Conservation (phyloP, 2,329 filamentous ascomycete genomes). For the Colletotrichum chlorophyti region DNA sequence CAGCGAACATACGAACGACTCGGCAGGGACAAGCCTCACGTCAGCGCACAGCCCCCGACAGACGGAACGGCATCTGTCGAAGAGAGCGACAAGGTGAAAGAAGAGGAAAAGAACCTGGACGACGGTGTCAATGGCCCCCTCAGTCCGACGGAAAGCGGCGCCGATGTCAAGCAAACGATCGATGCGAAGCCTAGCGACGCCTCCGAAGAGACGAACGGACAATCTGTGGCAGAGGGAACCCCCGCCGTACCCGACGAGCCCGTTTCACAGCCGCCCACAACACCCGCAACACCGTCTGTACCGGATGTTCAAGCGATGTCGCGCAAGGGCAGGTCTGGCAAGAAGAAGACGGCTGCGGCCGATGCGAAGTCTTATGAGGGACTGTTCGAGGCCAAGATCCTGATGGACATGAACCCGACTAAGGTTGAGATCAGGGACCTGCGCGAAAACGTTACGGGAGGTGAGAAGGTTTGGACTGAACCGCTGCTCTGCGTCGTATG, state of each 20-base stretch:
- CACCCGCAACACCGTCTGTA: conserved; percentile 18
- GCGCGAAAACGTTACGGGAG: conserved; percentile 52
- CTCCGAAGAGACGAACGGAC: conserved; percentile 45
- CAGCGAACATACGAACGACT: conserved; percentile 56
- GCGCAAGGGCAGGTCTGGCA: conserved; percentile 33
- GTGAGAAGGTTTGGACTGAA: conserved; percentile 61
- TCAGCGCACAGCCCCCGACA: conserved; percentile 37
- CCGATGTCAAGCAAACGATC: conserved; percentile 58
- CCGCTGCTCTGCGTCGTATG: conserved; percentile 59
- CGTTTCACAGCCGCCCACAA: conserved; percentile 31
- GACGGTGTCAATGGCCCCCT: conserved; percentile 42
- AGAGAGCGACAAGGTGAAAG: conserved; percentile 45
- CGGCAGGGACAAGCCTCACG: conserved; percentile 58
- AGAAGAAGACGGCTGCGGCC: conserved; percentile 40
- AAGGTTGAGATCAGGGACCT: conserved; percentile 60
- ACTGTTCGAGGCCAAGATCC: conserved; percentile 57
- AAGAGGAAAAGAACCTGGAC: conserved; percentile 22
- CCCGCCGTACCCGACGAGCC: conserved; percentile 31
- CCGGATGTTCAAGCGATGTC: conserved; percentile 10
- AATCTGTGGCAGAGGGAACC: conserved; percentile 37
- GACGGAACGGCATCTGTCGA: conserved; percentile 9
- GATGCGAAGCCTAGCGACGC: conserved; percentile 57
- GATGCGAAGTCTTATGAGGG: conserved; percentile 58
- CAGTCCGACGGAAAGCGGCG: conserved; percentile 58
- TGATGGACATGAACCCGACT: conserved; percentile 53